Conservation (phyloP, 768 basidiomycete genomes). For the Coprinopsis strossmayeri region DNA sequence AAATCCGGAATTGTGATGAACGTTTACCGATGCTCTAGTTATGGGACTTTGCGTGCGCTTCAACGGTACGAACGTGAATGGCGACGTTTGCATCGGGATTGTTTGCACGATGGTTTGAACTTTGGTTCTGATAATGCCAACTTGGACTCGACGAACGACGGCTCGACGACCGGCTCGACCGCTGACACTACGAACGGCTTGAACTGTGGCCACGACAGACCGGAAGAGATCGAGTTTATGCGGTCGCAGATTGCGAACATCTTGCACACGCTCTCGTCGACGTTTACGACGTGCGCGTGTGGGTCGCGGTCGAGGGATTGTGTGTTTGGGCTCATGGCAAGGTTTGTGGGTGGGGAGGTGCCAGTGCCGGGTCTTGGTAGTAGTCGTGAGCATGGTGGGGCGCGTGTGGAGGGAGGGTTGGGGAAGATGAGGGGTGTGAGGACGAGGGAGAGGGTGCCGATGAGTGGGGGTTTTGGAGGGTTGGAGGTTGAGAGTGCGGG, state of each 20-base stretch:
- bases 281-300: conserved; percentile 72
- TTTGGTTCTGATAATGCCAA: too few species aligned
- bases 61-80: too few species aligned
- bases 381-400: background rate
- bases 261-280: conserved; percentile 61
- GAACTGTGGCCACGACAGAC: too few species aligned
- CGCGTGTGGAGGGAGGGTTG: background rate
- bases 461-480: background rate
- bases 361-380: conserved; percentile 6
- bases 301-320: conserved; percentile 58
- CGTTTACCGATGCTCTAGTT: too few species aligned
- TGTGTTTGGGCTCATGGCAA: conserved; percentile 55
- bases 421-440: conserved; percentile 1
- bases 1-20: too few species aligned
- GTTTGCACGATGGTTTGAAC: too few species aligned
- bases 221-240: conserved; percentile 43
- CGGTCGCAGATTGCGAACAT: conserved; percentile 64
- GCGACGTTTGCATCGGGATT: too few species aligned
- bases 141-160: too few species aligned
- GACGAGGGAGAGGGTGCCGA: background rate
- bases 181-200: too few species aligned
- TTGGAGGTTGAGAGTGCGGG: conserved; percentile 14
- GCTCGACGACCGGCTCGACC: too few species aligned
- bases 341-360: conserved; percentile 40
- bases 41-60: too few species aligned